Evolutionary conservation across 2,329 filamentous ascomycete genomes (phyloP), one percentile per base, ranked within the genome.

Genomic region (Epichloe sp.): DNA sequence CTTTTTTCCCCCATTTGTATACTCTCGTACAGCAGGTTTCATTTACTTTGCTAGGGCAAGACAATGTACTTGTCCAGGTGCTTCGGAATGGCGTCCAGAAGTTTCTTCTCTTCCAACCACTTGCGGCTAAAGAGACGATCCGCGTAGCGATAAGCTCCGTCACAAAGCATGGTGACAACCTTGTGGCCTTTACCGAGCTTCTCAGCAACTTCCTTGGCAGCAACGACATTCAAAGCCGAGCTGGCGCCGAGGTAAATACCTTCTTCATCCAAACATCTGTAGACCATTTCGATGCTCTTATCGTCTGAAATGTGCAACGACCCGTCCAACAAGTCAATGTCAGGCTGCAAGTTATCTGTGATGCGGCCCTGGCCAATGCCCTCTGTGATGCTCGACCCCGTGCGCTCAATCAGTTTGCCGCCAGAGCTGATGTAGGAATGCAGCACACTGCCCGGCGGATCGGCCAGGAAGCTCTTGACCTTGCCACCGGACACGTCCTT

Each of bases 251-350:
- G 77, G 67, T 98, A 98, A 48, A 98, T 71, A 2, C 93, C 93
- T 66, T 98, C 93, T 70, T 97, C 89, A 62, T 97, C 90, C 56
- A 98, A 74, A 64, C 91, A 95, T 57, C 91, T 77, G 72, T 97
- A 98, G 44, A 98, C 88, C 93, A 96, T 97, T 69, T 87, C 88
- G 59, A 98, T 91, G 62, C 83, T 94, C 79, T 95, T 90, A 72
- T 93, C 89, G 65, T 98, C 93, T 54, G 81, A 78, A 59, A 98
- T 88, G 65, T 83, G 77, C 61, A 98, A 63, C 37, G 88, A 88
- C 53, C 85, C 90, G 69, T 97, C 93, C 15, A 97, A 63, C 44
- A 95, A 74, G 54, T 77, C 84, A 52, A 98, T 78, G 62, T 98
- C 93, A 4, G 86, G 86, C 68, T 80, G 75, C 57, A 98, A 72